A percentile compares a stretch with the other conserved stretches of the same genome.
These are phyloP conservation scores for Firmiana major DNA, from an alignment of 345 rosid genomes.

Conservation along the genomic window DNA sequence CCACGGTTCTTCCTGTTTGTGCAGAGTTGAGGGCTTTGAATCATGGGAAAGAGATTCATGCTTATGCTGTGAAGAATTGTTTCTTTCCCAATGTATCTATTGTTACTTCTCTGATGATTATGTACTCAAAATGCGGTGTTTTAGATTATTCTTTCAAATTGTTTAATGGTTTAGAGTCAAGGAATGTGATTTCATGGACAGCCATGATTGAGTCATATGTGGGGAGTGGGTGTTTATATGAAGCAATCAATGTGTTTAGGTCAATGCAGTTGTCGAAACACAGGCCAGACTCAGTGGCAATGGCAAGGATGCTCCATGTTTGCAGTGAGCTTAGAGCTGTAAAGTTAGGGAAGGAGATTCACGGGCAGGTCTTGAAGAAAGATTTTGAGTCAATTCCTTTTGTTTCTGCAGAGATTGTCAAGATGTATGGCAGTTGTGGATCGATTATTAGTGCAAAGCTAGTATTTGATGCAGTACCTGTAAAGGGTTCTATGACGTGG, in stretches of 20 bases:
- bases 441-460: conserved; percentile 41
- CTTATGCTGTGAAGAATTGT: conserved; percentile 64
- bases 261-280: conserved; percentile 65
- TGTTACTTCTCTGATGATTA: conserved; percentile 64
- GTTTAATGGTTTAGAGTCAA: conserved; percentile 49
- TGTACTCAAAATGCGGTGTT: conserved; percentile 76
- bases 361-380: conserved; percentile 63
- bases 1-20: conserved; percentile 80
- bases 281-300: conserved; percentile 67
- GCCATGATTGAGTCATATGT: conserved; percentile 64
- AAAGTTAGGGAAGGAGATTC: conserved; percentile 78
- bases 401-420: conserved; percentile 62
- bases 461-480: conserved; percentile 47
- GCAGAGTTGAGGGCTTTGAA: conserved; percentile 53
- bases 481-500: conserved; percentile 77
- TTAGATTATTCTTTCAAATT: conserved; percentile 47
- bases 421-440: conserved; percentile 69
- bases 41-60: conserved; percentile 82
- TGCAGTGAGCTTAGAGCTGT: conserved; percentile 49
- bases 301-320: conserved; percentile 56
- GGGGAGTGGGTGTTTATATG: conserved; percentile 33
- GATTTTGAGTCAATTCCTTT: conserved; percentile 51
- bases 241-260: conserved; percentile 49
- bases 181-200: conserved; percentile 71
- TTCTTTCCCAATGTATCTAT: conserved; percentile 75